Base-by-base conservation (phyloP, 176 grass and related monocot genomes). In the Rhipidocladum racemiflorum region DNA sequence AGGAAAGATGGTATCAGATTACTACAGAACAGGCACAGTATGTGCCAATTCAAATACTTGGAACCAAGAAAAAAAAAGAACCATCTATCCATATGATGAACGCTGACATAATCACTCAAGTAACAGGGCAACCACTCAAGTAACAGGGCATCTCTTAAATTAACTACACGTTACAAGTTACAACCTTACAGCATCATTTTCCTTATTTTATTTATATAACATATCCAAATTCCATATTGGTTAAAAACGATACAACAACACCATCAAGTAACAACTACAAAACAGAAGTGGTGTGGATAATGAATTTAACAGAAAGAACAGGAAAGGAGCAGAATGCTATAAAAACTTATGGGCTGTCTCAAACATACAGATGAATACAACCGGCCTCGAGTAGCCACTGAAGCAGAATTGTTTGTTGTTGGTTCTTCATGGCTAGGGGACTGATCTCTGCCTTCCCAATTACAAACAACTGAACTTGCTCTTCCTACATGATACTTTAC, bases 281-380 rank as follows among this genome's bases (percentile, higher is more conserved):
- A 57, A 57, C 8, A 36, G n/a, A 68, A 75, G 28, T 10, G 24
- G 3, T n/a, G 21, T 5, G 49, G 30, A 80, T 54, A 75, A 15
- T 15, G 0, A 35, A 81, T 44, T 38, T 45, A 72, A 62, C 15
- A 71, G 16, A 49, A 30, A 24, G 18, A 72, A 78, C 30, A 76
- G 18, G 85, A 78, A 63, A 38, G 61, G 0, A 60, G 74, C 17
- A 35, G 13, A 83, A 56, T 42, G 12, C 44, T 39, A 68, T 15
- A 74, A 74, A 76, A 61, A 39, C 25, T 18, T 78, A 75, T 84
- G 1, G 65, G 24, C 54, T 74, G 55, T 75, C 30, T 81, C 12
- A 40, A 46, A 84, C 72, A 77, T 95, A 99, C 96, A 82, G 87
- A 90, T 87, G 87, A 87, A 90, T 91, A 91, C 20, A 69, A 53